A percentile compares a stretch with the other conserved stretches of the same genome.
These are phyloP conservation scores for Coemansia umbellata DNA, from an alignment of 192 early-diverging fungal genomes.

Conservation along the genomic window DNA sequence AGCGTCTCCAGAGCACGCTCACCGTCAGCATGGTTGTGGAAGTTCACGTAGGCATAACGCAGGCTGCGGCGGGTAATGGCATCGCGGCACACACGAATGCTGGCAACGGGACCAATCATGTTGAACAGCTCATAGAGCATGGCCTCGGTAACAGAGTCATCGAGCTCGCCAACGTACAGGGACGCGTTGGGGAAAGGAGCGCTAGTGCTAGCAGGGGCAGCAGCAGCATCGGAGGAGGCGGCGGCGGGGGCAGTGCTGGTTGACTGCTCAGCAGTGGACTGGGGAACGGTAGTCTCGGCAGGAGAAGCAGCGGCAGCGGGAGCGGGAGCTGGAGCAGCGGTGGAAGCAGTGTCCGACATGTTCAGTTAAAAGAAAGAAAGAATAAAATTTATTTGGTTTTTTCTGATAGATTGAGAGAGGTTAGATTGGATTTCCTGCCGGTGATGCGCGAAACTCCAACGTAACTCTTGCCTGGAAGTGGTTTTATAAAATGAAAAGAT, in stretches of 20 bases:
- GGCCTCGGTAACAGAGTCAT: conserved; percentile 94
- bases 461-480: conserved; percentile 38
- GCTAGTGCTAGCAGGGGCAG: conserved; percentile 11
- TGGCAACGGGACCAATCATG: conserved; percentile 89
- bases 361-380: conserved; percentile 9
- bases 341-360: conserved; percentile 43
- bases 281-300: conserved; percentile 41
- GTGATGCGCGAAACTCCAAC: conserved; percentile 23
- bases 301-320: conserved; percentile 34
- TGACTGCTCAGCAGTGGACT: conserved; percentile 50
- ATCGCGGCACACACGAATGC: conserved; percentile 97
- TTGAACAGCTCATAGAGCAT: conserved; percentile 97
- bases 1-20: conserved; percentile 89
- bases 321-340: conserved; percentile 34
- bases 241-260: conserved; percentile 47
- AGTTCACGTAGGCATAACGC: conserved; percentile 99
- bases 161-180: conserved; percentile 97
- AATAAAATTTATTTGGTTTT: conserved; percentile 33
- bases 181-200: conserved; percentile 62
- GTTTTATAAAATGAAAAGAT: conserved; percentile 23
- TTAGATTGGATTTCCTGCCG: conserved; percentile 39
- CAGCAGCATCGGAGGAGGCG: conserved; percentile 1
- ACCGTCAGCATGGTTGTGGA: conserved; percentile 79
- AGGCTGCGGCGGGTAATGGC: conserved; percentile 93
- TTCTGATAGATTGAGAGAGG: conserved; percentile 25